Evolutionary conservation across 768 basidiomycete species (phyloP), one percentile per base, ranked within the genome.

Genomic region (Phlebiopsis flavidoalba): DNA sequence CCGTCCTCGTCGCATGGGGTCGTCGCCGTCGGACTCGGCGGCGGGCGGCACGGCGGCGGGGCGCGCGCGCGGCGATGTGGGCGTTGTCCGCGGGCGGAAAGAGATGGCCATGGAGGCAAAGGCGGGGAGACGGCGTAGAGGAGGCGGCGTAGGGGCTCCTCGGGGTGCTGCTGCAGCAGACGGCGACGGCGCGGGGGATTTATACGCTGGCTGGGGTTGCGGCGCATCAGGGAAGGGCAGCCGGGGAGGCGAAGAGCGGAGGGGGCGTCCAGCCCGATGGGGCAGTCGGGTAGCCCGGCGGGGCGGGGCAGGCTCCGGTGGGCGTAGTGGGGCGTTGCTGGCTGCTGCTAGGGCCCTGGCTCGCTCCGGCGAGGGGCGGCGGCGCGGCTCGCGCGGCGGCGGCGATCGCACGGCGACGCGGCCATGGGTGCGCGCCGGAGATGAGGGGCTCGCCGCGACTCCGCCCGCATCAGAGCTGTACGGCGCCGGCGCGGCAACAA

Each of bases 231-330:
- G 47, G 43, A 58, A 49, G 7, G 43, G 35, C 40, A 56, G 55
- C 60, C 14, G 36, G 57, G n/a, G 52, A 45, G 56, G 49, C 52
- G 62, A 60, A 66, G 35, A 48, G n/a, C 31, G 58, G 43, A 35
- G 58, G 63, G 22, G 60, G 62, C 17, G 24, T 37, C 24, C 46
- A 35, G 55, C 40, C 22, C 19, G 66, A 58, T 35, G 58, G 56
- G 64, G 69, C 31, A 69, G 57, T 56, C 40, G 63, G 51, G 58
- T 66, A 63, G 58, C 67, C 64, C 51, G 60, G 36, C 60, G 52
- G 24, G 63, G 54, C 31, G 49, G 53, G 52, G 22, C 55, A 48
- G 19, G 52, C 31, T 15, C 62, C 56, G 56, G 66, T 64, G 64
- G n/a, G 63, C 63, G 66, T 37, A 36, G 33, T n/a, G 33, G 17